phyloP scores from a whole-genome alignment of 805 yeast species.

The Metschnikowia drakensbergensis region DNA sequence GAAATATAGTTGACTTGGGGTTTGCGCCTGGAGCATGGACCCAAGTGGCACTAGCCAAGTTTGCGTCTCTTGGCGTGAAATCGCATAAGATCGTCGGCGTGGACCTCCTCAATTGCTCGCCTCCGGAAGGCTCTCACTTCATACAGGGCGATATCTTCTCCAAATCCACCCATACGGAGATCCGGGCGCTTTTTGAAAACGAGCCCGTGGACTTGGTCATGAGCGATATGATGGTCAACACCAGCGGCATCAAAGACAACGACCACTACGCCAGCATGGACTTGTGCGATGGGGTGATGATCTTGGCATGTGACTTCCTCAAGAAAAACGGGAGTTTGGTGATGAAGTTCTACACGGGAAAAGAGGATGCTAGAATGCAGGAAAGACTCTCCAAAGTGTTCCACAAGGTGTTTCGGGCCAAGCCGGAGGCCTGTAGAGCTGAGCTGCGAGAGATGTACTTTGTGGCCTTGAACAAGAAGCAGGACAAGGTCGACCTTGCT shows the following conservation, averaged over 20 bases:
- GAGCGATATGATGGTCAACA: constrained; percentile 88
- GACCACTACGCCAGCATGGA: constrained; percentile 89
- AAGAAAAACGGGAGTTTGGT: constrained; percentile 69
- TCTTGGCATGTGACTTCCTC: constrained; percentile 68
- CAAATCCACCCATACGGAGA: constrained; percentile 50
- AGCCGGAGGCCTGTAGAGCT: constrained; percentile 76
- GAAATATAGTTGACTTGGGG: constrained; percentile 73
- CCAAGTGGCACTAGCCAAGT: constrained; percentile 24
- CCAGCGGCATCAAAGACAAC: constrained; percentile 73
- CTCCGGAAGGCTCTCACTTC: constrained; percentile 36
- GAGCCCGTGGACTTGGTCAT: constrained; percentile 44
- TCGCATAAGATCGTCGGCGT: constrained; percentile 23
- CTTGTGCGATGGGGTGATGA: constrained; percentile 85
- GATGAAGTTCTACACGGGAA: constrained; percentile 83
- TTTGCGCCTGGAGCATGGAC: constrained; percentile 35
- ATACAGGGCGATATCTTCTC: constrained; percentile 40
- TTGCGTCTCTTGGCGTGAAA: constrained; percentile 6
- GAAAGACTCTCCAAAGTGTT: constrained; percentile 56
- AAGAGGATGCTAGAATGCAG: constrained; percentile 68
- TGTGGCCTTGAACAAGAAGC: constrained; percentile 54
- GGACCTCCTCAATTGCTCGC: constrained; percentile 32
- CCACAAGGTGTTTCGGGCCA: constrained; percentile 58
- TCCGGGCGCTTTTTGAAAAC: constrained; percentile 48
- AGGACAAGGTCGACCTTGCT: constrained; percentile 9
- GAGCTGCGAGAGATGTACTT: constrained; percentile 84